Conservation (phyloP, 2,329 filamentous ascomycete species). For the Xylaria sp. region DNA sequence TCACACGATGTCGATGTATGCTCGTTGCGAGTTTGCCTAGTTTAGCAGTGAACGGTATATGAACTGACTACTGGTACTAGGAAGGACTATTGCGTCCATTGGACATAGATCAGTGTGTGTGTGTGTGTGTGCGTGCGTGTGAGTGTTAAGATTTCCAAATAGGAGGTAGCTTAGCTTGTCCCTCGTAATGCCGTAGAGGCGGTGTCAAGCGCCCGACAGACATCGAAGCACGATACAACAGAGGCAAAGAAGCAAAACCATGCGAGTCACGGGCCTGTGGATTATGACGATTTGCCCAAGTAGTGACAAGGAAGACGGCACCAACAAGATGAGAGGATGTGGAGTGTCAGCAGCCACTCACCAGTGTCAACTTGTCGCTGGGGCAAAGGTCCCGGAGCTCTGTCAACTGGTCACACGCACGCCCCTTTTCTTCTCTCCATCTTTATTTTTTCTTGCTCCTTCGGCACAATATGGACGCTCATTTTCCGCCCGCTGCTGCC, state of each 20-base stretch:
- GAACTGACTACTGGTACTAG: neutral
- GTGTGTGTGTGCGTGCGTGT: too few relatives aligned
- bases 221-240: neutral
- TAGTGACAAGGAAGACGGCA: slow-evolving; percentile 33
- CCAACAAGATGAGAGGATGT: slow-evolving; percentile 38
- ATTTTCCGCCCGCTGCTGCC: slow-evolving; percentile 20
- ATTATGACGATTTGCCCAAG: slow-evolving; percentile 41
- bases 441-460: slow-evolving; percentile 27
- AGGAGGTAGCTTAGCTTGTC: too few relatives aligned
- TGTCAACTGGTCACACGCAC: slow-evolving; percentile 37
- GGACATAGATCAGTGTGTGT: too few relatives aligned
- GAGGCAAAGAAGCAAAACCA: slow-evolving; percentile 34
- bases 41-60: too few relatives aligned
- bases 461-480: neutral
- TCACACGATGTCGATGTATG: neutral
- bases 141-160: too few relatives aligned
- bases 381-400: slow-evolving; percentile 17
- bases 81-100: neutral
- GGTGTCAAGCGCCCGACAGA: slow-evolving; percentile 32
- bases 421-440: slow-evolving; percentile 30
- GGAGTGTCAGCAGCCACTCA: slow-evolving; percentile 39
- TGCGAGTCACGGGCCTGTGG: slow-evolving; percentile 44
- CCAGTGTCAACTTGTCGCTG: slow-evolving; percentile 8
- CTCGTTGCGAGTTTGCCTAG: neutral
- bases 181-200: too few relatives aligned